Base-by-base conservation (phyloP, 805 yeast species). In the Yamadazyma laniorum region DNA sequence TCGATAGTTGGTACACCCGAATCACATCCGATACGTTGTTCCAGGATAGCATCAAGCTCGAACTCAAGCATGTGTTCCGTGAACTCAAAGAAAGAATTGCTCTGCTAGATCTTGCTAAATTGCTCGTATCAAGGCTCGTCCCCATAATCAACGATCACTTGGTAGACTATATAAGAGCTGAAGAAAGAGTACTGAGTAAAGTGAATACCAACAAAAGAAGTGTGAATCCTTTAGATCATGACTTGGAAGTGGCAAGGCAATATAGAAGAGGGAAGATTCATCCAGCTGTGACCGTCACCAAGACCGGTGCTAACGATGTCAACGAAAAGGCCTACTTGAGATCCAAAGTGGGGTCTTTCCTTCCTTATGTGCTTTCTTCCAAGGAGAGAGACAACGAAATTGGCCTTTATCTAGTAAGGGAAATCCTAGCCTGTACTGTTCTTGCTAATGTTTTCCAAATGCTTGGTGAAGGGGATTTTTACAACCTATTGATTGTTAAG, bases 101-200 rank as follows among this genome's bases (percentile, higher is more conserved):
- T 0, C 49, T 53, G 0, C 40, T 79, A 1, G 87, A 86, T 50
- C 59, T 75, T 15, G 68, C 88, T 1, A 70, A 71, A 29, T 52
- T 87, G 21, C 43, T 84, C 3, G 80, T 86, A 1, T 61, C 77
- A 21, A 70, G 71, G 31, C 25, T 85, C 0, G 39, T 85, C 5
- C 96, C 96, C 0, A 49, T 82, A 1, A 5, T 87, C 1, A 80
- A 85, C 1, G 74, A 71, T 9, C 95, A 89, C 55, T 72, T 82
- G 42, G 61, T 65, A 6, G 62, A 65, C 6, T 85, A 72, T 51
- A 61, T 73, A 2, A 47, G 49, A 23, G 77, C 78, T 0, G 67
- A 65, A 22, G 72, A 65, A 11, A 30, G 51, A 1, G 67, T 65
- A 2, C 48, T 34, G 22, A 39, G 52, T 23, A 55, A 59, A 35